Evolutionary conservation across 2,329 filamentous ascomycete species (phyloP), one percentile per base, ranked within the genome.

Genomic region (Sporothrix phasma): DNA sequence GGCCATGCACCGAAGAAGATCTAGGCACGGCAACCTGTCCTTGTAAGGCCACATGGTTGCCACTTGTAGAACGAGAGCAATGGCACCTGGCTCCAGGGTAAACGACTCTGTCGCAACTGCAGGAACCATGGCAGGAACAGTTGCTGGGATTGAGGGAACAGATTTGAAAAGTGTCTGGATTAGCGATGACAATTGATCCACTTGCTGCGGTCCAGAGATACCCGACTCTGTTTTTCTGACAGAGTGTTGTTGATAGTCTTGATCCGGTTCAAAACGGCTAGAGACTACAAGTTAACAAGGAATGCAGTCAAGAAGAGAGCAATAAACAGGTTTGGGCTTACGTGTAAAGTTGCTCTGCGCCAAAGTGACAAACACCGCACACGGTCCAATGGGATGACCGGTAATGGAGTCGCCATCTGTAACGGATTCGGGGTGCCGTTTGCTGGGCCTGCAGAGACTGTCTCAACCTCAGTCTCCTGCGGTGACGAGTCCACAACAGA

Each of bases 351-450:
- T 69, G 63, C 63, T 64, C 46, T 66, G 63, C 1, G 54, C 51
- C 22, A 69, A 26, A 3, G 68, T 66, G 15, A 64, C 63, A 62
- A 66, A 69, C 3, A 66, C 66, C 1, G 67, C 65, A 15, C 62
- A 11, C n/a, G 75, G 58, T 88, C 87, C 73, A 92, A 95, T 56
- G 85, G 83, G 10, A 88, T 89, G 10, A 85, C 81, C 0, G 1
- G 97, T 81, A 72, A 97, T 88, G 70, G 97, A 95, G 71, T 92
- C 87, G 70, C 97, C 76, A 89, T 97, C 0, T 93, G 92, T n/a
- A 97, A 8, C 39, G 0, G 24, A 22, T 6, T 24, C 17, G 2
- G 24, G 15, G 31, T n/a, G 8, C 1, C 8, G 2, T 4, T 53
- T 97, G n/a, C n/a, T n/a, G n/a, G n/a, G n/a, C n/a, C n/a, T n/a